Evolutionary conservation across 345 rosid genomes (phyloP).

Genomic region (Iberis pinnata): DNA sequence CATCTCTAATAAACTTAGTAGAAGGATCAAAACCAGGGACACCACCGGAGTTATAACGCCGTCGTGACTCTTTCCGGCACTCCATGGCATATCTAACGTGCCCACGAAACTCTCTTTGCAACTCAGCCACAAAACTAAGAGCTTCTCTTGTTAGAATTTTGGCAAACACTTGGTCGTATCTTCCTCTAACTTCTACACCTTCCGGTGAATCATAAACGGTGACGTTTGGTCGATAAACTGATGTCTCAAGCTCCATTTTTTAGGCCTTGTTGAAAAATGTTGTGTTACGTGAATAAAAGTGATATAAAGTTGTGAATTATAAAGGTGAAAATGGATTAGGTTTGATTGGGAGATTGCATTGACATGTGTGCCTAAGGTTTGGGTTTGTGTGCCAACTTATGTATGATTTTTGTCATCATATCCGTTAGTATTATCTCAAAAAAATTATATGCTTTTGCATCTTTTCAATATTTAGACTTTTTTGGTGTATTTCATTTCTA

Average conservation of each 20-base stretch:
- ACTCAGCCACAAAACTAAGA: constrained; percentile 63
- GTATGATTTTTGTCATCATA: constrained; percentile 26
- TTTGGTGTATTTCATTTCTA: too few relatives aligned
- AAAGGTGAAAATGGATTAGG: constrained; percentile 28
- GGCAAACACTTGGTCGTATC: constrained; percentile 54
- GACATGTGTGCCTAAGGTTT: constrained; percentile 27
- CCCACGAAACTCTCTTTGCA: constrained; percentile 70
- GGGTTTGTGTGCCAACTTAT: constrained; percentile 26
- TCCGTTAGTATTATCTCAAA: constrained; percentile 21
- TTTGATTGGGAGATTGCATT: constrained; percentile 3
- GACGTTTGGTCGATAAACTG: constrained; percentile 24
- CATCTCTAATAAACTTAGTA: constrained; percentile 58
- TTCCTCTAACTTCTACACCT: constrained; percentile 73
- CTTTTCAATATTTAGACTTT: too few relatives aligned
- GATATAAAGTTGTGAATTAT: constrained; percentile 13
- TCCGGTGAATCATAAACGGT: constrained; percentile 50
- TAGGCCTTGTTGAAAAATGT: background rate
- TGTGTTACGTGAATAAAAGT: constrained; percentile 7
- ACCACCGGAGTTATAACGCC: constrained; percentile 45
- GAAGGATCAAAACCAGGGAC: constrained; percentile 79
- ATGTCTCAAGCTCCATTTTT: constrained; percentile 25
- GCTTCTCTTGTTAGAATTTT: constrained; percentile 68
- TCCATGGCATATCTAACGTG: constrained; percentile 65
- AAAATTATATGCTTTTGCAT: too few relatives aligned
- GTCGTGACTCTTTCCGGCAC: constrained; percentile 62